A percentile compares a stretch with the other conserved stretches of the same genome.
Conservation (phyloP, 2,329 filamentous ascomycete genomes). For the Epichloe glyceriae region DNA sequence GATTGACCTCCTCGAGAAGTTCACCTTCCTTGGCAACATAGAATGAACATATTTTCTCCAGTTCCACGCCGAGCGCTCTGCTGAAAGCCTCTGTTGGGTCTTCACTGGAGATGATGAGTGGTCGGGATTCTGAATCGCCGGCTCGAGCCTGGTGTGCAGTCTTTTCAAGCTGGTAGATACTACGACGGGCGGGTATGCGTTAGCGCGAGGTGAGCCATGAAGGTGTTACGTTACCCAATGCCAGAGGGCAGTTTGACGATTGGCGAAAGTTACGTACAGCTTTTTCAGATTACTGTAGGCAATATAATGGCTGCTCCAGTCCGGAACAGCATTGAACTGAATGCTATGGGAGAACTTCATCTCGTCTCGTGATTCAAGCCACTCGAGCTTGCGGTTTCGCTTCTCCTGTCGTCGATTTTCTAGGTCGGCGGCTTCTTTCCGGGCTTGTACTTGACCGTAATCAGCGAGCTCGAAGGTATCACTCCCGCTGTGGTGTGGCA, state of each 20-base stretch:
- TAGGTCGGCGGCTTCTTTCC: conserved; percentile 17
- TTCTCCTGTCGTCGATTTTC: conserved; percentile 28
- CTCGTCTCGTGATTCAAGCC: conserved; percentile 62
- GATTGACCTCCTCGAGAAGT: conserved; percentile 66
- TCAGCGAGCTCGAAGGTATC: conserved; percentile 30
- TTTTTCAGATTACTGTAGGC: conserved; percentile 99
- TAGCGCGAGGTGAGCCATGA: not conserved
- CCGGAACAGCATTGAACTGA: conserved; percentile 98
- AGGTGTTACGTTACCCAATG: not conserved
- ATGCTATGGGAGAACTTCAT: conserved; percentile 99
- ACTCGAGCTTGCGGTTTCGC: conserved; percentile 50
- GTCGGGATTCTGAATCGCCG: conserved; percentile 70
- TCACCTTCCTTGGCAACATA: conserved; percentile 83
- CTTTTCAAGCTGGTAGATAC: conserved; percentile 93
- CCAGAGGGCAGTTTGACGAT: not conserved
- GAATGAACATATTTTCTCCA: conserved; percentile 90
- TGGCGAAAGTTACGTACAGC: conserved; percentile 47
- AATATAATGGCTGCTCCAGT: conserved; percentile 97
- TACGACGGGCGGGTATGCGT: conserved; percentile 22
- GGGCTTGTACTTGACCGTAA: conserved; percentile 21
- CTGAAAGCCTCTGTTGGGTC: conserved; percentile 75
- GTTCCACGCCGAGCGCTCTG: conserved; percentile 69
- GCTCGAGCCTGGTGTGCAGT: conserved; percentile 50
- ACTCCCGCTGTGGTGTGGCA: conserved; percentile 1
- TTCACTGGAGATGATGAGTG: conserved; percentile 62